Conservation (phyloP, 345 rosid genomes). For the Conringia planisiliqua region DNA sequence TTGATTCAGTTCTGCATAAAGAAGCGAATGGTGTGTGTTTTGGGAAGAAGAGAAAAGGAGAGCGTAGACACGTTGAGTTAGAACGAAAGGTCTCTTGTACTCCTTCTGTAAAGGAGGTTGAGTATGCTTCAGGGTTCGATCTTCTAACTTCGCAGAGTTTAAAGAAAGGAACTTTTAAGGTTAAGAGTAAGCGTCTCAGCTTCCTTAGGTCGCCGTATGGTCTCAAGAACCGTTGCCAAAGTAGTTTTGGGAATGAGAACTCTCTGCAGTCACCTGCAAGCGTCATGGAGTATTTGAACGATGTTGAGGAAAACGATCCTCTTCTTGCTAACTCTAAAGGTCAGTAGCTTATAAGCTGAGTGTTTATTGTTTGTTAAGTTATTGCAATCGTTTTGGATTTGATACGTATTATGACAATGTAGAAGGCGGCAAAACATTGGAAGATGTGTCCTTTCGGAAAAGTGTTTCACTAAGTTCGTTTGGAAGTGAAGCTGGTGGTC, state of each 20-base stretch:
- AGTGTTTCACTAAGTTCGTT: conserved; percentile 25
- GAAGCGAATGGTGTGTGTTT: background rate
- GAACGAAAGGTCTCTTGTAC: conserved; percentile 25
- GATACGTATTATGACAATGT: background rate
- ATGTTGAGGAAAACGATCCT: conserved; percentile 22
- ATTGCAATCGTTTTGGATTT: background rate
- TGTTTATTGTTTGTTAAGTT: background rate
- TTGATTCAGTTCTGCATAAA: conserved; percentile 37
- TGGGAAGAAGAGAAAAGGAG: conserved; percentile 12
- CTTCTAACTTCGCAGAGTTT: conserved; percentile 18
- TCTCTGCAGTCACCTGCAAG: conserved; percentile 30
- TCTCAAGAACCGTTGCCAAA: conserved; percentile 39
- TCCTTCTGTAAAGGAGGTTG: conserved; percentile 17
- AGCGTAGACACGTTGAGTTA: background rate
- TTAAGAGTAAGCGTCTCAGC: conserved; percentile 30
- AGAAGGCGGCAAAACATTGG: background rate
- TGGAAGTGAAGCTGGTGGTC: conserved; percentile 18
- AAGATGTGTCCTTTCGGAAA: conserved; percentile 7
- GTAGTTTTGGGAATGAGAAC: conserved; percentile 18
- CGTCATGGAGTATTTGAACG: conserved; percentile 26
- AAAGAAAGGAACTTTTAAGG: conserved; percentile 38
- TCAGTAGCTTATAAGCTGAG: conserved; percentile 14
- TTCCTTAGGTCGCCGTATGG: conserved; percentile 34
- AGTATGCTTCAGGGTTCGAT: conserved; percentile 24
- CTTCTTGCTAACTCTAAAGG: conserved; percentile 25